Base-by-base conservation (phyloP, 345 rosid species). In the Linum tenue region DNA sequence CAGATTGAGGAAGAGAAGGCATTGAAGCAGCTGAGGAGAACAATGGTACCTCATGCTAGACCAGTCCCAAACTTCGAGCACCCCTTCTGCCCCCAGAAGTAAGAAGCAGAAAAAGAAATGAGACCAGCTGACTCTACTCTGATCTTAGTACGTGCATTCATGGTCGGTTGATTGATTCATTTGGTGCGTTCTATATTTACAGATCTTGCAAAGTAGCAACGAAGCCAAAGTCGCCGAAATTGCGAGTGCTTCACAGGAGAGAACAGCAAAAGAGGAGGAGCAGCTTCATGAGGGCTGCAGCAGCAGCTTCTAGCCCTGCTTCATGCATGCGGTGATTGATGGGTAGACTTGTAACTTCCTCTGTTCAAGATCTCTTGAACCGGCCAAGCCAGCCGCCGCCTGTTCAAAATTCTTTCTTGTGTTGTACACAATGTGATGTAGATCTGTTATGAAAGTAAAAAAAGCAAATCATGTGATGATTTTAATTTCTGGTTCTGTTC, bases 301-400 rank as follows among this genome's bases (percentile, higher is more conserved):
- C 14, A 22, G 76, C 72, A 11, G 63, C 63, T 63, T 81, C 84
- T 7, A 77, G 85, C 69, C 70, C 83, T 4, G 78, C 83, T 39
- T 65, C 87, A 22, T 66, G 71, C 56, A 80, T 82, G 84, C 78
- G 88, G 65, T 81, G 83, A 82, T 60, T 11, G 41, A 2, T 17
- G 55, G 3, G 16, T 36, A n/a, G 53, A 15, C 14, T 9, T 39
- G 37, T 38, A 2, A 3, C 15, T 4, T 4, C 37, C 12, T 39
- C 72, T 60, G 94, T 90, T 90, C 98, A 92, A 86, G 90, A 83
- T 67, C 87, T 76, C 79, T 86, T 92, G 97, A 88, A 88, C 88
- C 64, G 31, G 31, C 31, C 31, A 22, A 22, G 31, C 31, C 31
- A 22, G 31, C 31, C 31, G 31, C 31, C 31, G 31, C 31, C 31